Evolutionary conservation across 768 basidiomycete species (phyloP), one percentile per base, ranked within the genome.

Genomic region (Lactifluus hygrophoroides): DNA sequence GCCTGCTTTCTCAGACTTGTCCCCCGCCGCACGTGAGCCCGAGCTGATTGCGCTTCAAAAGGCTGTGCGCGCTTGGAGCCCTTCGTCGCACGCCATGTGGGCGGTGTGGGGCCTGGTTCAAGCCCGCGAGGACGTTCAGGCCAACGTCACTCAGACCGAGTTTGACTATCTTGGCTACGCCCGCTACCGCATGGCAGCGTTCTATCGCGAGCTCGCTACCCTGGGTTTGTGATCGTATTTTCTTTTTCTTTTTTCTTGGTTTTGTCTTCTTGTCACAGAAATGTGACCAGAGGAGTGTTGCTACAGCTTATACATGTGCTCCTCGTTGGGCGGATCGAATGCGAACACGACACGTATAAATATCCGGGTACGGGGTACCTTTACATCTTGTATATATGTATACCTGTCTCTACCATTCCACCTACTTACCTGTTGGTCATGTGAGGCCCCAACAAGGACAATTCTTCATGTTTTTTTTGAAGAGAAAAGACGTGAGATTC

Each of bases 101-200:
- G 84, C 89, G 7, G 74, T 97, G 44, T 99, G 96, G 96, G 93
- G 90, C 8, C 77, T 98, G 62, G 83, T 98, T 5, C 93, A 95
- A 71, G 92, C 90, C 6, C 81, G 81, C 62, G 89, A 91, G 64
- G 81, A 85, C 64, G 62, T 91, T 7, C 80, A 85, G 65, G 77
- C 72, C 17, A 74, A 76, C 40, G 79, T 77, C 45, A 74, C 71
- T 37, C 78, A 83, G 64, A 80, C 80, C 16, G 95, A 94, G 64
- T 98, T 96, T 69, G 89, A 98, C 72, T 96, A 97, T 71, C 71
- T 97, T 61, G 77, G 77, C 11, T 97, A 96, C 69, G 85, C 94
- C 17, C 75, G 72, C 61, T 80, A 80, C 69, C 81, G 88, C 35
- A 80, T 88, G 77, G 71, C 76, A 16, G 75, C 74, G 10, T 90